Evolutionary conservation across 768 basidiomycete species (phyloP), one percentile per base, ranked within the genome.

Genomic region (Gyrodon lividus): DNA sequence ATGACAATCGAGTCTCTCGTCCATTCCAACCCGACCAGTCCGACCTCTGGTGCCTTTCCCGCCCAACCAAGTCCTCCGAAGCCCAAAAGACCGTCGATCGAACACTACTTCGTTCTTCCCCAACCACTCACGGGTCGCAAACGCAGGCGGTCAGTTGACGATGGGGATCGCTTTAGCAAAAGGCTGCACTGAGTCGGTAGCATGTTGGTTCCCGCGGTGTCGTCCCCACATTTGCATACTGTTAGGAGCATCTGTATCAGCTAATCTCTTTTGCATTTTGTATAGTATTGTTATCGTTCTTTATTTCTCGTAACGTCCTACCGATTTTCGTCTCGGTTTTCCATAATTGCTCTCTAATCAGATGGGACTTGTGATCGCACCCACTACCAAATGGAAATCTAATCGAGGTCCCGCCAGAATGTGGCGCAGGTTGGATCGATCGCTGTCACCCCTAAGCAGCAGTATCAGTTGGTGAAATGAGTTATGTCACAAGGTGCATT

Each of bases 1-100:
- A 76, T 86, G 74, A 75, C 79, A 5, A 83, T 87, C 31, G 84
- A 85, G 43, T 79, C 82, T 2, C 74, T 86, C 17, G 83, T 86
- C 6, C 84, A 85, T 64, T 84, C 84, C n/a, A 85, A 81, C 48
- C 83, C 84, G 1, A 77, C 80, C 1, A 84, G 83, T 57, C 83
- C 84, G 0, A 68, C 70, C 1, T 65, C 74, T 46, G 65, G 66
- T n/a, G 61, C 60, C 33, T 56, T 53, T 12, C 39, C 59, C 10
- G 24, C 44, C n/a, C 66, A 63, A 14, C 13, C 58, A 1, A 55
- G 22, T 35, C 4, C 49, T 13, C 55, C 54, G 12, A 67, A 61
- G 24, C 46, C 64, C 48, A 70, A 58, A 43, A 54, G 63, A 51
- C 74, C 74, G 2, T 46, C 62, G 1, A 74, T 75, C 12, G 74